Conservation (phyloP, 441 rosid species). For the Corymbia citriodora region DNA sequence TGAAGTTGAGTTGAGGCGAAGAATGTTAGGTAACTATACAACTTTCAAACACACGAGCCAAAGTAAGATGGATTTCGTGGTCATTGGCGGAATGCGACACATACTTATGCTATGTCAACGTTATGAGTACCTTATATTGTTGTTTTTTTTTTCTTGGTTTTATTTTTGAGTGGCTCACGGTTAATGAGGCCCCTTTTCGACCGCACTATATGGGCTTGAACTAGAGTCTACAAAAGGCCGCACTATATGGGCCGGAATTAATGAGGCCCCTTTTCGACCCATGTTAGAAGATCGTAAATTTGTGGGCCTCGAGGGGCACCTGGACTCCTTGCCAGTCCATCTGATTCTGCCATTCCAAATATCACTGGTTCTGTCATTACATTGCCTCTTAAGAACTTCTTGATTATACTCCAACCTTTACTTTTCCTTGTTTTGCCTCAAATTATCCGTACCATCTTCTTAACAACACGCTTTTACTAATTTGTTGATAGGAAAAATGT, state of each 20-base stretch:
- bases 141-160: background rate
- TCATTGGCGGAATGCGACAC: background rate
- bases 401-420: background rate
- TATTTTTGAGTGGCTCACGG: background rate
- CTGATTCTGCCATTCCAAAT: too few relatives aligned
- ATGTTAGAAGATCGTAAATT: background rate
- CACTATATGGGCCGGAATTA: background rate
- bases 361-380: too few relatives aligned
- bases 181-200: background rate
- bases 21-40: background rate
- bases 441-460: background rate
- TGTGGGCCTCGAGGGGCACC: background rate
- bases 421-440: background rate
- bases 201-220: background rate
- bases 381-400: background rate
- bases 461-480: background rate
- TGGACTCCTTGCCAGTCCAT: too few relatives aligned
- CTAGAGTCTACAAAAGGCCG: background rate
- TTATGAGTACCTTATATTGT: background rate
- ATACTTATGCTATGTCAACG: background rate
- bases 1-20: background rate
- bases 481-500: background rate
- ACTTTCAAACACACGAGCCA: background rate
- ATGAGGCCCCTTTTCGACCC: background rate
- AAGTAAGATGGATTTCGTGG: background rate